phyloP scores from a whole-genome alignment of 179 eudicot genomes.

The Silene coronaria region DNA sequence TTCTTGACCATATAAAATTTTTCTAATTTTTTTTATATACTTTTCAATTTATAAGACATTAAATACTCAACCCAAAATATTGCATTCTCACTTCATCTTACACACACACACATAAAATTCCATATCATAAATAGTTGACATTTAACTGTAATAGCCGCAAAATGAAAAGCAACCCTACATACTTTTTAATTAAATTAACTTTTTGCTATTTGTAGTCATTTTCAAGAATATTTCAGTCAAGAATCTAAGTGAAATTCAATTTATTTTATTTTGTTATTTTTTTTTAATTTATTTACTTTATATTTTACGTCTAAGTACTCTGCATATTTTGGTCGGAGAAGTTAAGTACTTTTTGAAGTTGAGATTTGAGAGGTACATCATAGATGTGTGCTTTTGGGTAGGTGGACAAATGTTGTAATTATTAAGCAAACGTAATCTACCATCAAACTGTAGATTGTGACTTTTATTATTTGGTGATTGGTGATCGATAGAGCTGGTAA shows the following conservation, averaged over 20 bases:
- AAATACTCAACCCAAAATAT: no score
- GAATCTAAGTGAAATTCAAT: neutral
- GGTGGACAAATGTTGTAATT: neutral
- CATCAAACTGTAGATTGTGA: neutral
- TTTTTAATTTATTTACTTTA: neutral
- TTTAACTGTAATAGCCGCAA: conserved; percentile 2
- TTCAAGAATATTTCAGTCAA: neutral
- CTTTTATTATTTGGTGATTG: no score
- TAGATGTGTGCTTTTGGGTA: neutral
- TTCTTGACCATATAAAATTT: no score
- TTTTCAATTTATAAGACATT: no score
- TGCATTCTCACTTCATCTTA: neutral
- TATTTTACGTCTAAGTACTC: neutral
- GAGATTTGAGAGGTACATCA: neutral
- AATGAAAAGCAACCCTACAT: neutral
- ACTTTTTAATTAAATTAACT: neutral
- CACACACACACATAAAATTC: neutral
- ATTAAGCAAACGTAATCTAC: neutral
- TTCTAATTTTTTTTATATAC: no score
- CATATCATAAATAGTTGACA: neutral
- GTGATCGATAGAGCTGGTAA: no score
- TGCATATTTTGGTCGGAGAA: conserved; percentile 17
- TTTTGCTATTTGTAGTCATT: neutral
- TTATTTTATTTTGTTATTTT: no score
- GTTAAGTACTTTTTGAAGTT: neutral